Evolutionary conservation across 176 grass and related monocot species (phyloP).

Genomic region (Saccharum spontaneum): DNA sequence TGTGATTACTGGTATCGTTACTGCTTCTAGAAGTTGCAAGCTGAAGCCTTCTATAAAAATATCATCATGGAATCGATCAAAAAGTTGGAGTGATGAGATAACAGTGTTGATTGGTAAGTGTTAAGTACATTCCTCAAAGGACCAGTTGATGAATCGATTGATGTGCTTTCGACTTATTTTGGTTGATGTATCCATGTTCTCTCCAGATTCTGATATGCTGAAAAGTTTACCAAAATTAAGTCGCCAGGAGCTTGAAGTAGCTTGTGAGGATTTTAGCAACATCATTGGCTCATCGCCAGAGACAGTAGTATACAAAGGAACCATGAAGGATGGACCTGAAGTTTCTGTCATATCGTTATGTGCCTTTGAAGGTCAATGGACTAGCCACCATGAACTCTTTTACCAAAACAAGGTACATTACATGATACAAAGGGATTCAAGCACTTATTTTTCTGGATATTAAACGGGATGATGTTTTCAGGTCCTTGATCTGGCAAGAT

Average conservation of each 20-base stretch:
- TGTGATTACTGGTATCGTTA: slow-evolving; percentile 54
- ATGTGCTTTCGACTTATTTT: neutral
- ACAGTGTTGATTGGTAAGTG: slow-evolving; percentile 66
- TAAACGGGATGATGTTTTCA: slow-evolving; percentile 33
- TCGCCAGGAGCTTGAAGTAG: slow-evolving; percentile 85
- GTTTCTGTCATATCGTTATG: slow-evolving; percentile 88
- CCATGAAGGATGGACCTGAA: slow-evolving; percentile 82
- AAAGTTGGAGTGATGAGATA: slow-evolving; percentile 73
- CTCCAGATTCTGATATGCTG: slow-evolving; percentile 77
- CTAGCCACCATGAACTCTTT: slow-evolving; percentile 81
- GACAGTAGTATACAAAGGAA: slow-evolving; percentile 90
- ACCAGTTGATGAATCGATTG: neutral
- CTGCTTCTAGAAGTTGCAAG: slow-evolving; percentile 77
- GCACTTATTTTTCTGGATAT: neutral
- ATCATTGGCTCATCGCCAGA: slow-evolving; percentile 84
- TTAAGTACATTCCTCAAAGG: neutral
- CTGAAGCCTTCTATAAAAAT: slow-evolving; percentile 65
- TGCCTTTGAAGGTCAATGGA: slow-evolving; percentile 73
- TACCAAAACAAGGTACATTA: slow-evolving; percentile 77
- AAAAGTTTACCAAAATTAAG: slow-evolving; percentile 72
- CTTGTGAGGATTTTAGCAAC: slow-evolving; percentile 99
- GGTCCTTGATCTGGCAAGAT: slow-evolving; percentile 76
- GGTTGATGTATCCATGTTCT: slow-evolving; percentile 8
- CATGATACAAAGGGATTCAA: neutral
- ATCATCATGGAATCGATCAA: slow-evolving; percentile 66